phyloP scores from a whole-genome alignment of 495 filamentous ascomycete genomes.

The Aspergillus haitiensis region DNA sequence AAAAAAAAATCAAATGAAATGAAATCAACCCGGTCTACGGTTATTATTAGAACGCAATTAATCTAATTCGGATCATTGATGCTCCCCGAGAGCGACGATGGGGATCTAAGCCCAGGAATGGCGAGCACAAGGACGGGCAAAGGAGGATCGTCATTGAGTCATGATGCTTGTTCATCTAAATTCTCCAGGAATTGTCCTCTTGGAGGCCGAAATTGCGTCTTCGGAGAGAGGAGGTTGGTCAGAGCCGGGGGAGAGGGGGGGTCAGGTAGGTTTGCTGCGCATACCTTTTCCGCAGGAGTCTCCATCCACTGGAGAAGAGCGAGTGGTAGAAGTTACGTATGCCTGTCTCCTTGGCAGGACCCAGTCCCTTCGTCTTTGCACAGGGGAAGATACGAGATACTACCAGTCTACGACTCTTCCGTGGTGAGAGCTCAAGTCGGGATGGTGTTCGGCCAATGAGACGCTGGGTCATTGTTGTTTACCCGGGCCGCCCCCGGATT shows the following conservation, averaged over 20 bases:
- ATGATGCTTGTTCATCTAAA: conserved; percentile 1
- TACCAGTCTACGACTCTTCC: no score
- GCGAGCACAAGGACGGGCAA: no score
- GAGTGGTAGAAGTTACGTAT: background rate
- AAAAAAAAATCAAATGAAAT: background rate
- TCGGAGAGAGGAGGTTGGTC: background rate
- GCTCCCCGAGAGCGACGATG: background rate
- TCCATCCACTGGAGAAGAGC: background rate
- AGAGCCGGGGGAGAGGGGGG: background rate
- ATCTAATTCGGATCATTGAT: conserved; percentile 9
- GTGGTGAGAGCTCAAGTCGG: no score
- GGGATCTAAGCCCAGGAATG: background rate
- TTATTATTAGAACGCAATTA: background rate
- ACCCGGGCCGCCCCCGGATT: conserved; percentile 29
- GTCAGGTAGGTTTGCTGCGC: background rate
- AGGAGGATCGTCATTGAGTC: background rate
- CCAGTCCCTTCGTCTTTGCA: no score
- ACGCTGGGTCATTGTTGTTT: background rate
- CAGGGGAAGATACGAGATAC: no score
- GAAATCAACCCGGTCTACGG: background rate
- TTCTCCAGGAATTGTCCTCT: background rate
- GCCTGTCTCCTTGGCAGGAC: background rate
- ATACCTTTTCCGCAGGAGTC: background rate
- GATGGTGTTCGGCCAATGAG: no score
- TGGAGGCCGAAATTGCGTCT: background rate